Conservation (phyloP, 495 filamentous ascomycete genomes). For the Tuber microsphaerosporum region DNA sequence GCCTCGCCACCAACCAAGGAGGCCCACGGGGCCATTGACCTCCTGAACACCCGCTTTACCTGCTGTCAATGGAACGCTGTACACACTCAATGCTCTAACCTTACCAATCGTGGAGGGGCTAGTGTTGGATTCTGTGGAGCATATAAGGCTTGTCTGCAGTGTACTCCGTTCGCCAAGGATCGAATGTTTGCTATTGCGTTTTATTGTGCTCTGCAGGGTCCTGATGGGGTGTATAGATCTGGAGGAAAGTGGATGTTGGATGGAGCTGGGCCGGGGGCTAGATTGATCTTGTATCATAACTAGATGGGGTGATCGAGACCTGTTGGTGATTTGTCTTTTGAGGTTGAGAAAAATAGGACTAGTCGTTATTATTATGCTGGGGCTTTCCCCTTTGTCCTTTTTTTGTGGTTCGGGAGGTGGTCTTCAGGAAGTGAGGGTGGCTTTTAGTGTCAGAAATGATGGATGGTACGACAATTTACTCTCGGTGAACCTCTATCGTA, state of each 20-base stretch:
- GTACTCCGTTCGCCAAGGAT: background rate
- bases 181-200: background rate
- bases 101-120: background rate
- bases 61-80: background rate
- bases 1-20: background rate
- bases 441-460: no score
- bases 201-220: background rate
- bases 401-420: no score
- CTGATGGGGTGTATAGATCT: background rate
- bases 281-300: background rate
- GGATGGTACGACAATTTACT: no score
- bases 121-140: background rate
- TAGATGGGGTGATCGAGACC: background rate
- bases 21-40: background rate
- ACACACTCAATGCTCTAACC: background rate
- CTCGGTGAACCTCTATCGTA: no score
- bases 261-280: background rate
- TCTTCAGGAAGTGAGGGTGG: no score
- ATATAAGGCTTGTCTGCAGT: background rate
- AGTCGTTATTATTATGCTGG: no score
- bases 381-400: no score
- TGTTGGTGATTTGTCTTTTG: no score
- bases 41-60: background rate
- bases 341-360: no score
- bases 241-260: constrained; percentile 1